phyloP scores from a whole-genome alignment of 2,329 filamentous ascomycete genomes.

The Neurospora crassa region DNA sequence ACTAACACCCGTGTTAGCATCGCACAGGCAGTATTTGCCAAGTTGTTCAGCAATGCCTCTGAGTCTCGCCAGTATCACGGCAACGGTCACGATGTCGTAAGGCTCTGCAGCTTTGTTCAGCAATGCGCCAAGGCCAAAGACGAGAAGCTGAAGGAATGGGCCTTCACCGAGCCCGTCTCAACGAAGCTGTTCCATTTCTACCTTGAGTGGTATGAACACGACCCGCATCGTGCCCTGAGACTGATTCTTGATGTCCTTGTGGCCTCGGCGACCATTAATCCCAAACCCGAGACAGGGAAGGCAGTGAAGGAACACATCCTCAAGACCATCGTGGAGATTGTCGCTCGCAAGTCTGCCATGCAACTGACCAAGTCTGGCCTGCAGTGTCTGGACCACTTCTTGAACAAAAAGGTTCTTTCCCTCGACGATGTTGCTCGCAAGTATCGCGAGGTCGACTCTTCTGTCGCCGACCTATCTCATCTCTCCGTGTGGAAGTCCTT shows the following conservation, averaged over 20 bases:
- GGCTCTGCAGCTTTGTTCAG: conserved; percentile 53
- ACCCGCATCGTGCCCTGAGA: conserved; percentile 54
- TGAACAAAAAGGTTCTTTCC: conserved; percentile 49
- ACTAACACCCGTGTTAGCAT: conserved; percentile 14
- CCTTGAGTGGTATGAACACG: conserved; percentile 57
- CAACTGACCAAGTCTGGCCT: conserved; percentile 61
- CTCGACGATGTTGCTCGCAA: conserved; percentile 34
- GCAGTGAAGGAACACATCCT: conserved; percentile 37
- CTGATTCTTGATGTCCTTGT: conserved; percentile 50
- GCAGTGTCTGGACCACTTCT: conserved; percentile 55
- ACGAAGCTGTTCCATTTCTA: conserved; percentile 50
- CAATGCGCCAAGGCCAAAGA: conserved; percentile 43
- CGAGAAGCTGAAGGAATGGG: conserved; percentile 34
- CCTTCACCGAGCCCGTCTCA: conserved; percentile 39
- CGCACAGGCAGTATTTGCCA: conserved; percentile 35
- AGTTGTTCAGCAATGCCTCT: conserved; percentile 38
- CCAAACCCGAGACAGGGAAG: conserved; percentile 27
- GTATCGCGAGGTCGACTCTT: conserved; percentile 28
- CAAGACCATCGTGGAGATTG: conserved; percentile 45
- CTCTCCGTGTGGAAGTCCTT: conserved; percentile 22
- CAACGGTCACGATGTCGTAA: conserved; percentile 43
- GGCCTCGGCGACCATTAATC: conserved; percentile 41
- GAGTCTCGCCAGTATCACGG: conserved; percentile 44
- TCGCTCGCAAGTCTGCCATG: conserved; percentile 50
- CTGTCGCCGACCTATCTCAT: conserved; percentile 15